A percentile compares a stretch with the other conserved stretches of the same genome.
These are phyloP conservation scores for Aspergillus phoenicis DNA, from an alignment of 2,329 filamentous ascomycete genomes.

Conservation along the genomic window DNA sequence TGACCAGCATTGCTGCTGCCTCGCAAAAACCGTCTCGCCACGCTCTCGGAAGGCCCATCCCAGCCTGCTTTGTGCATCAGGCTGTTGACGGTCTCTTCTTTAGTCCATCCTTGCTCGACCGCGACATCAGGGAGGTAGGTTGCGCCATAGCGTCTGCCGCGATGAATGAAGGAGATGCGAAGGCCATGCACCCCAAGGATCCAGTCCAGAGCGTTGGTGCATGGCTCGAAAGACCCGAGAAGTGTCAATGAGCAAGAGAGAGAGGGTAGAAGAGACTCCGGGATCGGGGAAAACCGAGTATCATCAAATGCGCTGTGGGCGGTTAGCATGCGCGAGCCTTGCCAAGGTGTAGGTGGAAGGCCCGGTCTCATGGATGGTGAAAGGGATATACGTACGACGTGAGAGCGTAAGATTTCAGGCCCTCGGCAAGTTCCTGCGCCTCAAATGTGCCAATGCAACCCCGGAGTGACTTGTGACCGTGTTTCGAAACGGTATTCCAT, in stretches of 20 bases:
- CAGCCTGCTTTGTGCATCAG: slow-evolving; percentile 95
- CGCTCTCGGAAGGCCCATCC: slow-evolving; percentile 59
- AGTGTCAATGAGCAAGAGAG: slow-evolving; percentile 70
- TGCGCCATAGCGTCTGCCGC: slow-evolving; percentile 72
- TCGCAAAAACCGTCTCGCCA: slow-evolving; percentile 41
- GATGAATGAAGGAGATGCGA: slow-evolving; percentile 78
- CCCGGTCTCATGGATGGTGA: neutral
- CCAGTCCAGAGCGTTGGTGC: slow-evolving; percentile 78
- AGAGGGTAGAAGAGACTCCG: slow-evolving; percentile 49
- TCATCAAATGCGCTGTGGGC: slow-evolving; percentile 63
- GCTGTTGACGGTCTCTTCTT: slow-evolving; percentile 86
- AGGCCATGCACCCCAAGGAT: slow-evolving; percentile 82
- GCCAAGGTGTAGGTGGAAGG: neutral
- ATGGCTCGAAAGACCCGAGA: slow-evolving; percentile 81
- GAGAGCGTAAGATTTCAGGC: slow-evolving; percentile 77
- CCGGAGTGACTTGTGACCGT: slow-evolving; percentile 69
- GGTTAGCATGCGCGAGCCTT: slow-evolving; percentile 1
- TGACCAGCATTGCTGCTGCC: slow-evolving; percentile 40
- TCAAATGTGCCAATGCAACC: slow-evolving; percentile 98
- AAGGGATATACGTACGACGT: slow-evolving; percentile 61
- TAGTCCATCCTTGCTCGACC: slow-evolving; percentile 89
- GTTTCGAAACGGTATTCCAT: slow-evolving; percentile 76
- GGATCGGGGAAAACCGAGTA: slow-evolving; percentile 62
- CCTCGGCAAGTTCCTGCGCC: slow-evolving; percentile 69
- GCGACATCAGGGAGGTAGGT: slow-evolving; percentile 95